Percentiles rank a stretch among this genome's conserved stretches.
Conservation (phyloP, 345 rosid genomes). For the Viola odorata region DNA sequence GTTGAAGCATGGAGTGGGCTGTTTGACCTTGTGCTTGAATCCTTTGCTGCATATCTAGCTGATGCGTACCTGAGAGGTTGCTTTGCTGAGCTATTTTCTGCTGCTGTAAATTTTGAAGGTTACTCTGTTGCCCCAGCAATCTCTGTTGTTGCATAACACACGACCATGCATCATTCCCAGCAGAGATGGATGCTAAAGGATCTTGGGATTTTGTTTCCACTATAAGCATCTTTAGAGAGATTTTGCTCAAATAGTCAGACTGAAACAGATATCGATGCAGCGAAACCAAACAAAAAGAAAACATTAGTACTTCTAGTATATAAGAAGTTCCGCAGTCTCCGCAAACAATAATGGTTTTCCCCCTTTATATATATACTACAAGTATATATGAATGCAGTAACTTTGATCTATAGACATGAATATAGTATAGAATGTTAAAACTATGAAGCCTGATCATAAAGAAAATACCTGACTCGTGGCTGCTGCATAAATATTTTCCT, state of each 20-base stretch:
- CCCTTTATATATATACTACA: too few species aligned
- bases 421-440: neutral
- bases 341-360: too few species aligned
- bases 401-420: neutral
- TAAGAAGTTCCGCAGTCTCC: too few species aligned
- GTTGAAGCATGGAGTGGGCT: conserved; percentile 68
- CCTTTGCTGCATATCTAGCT: conserved; percentile 74
- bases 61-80: conserved; percentile 41
- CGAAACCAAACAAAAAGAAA: too few species aligned
- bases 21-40: conserved; percentile 61
- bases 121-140: conserved; percentile 66
- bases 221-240: conserved; percentile 85
- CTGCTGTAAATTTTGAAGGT: conserved; percentile 56
- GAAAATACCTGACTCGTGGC: conserved; percentile 58
- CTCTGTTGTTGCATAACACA: conserved; percentile 34
- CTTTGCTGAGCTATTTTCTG: conserved; percentile 50
- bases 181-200: conserved; percentile 35
- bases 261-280: conserved; percentile 22
- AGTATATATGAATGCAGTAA: neutral
- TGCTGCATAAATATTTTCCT: conserved; percentile 64
- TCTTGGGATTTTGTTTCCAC: conserved; percentile 74
- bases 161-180: conserved; percentile 18
- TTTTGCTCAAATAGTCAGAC: conserved; percentile 76
- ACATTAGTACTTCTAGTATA: too few species aligned
- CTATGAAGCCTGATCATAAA: neutral